These are phyloP conservation scores for Fusarium palustre DNA, from an alignment of 2,329 filamentous ascomycete genomes.

Conservation along the genomic window DNA sequence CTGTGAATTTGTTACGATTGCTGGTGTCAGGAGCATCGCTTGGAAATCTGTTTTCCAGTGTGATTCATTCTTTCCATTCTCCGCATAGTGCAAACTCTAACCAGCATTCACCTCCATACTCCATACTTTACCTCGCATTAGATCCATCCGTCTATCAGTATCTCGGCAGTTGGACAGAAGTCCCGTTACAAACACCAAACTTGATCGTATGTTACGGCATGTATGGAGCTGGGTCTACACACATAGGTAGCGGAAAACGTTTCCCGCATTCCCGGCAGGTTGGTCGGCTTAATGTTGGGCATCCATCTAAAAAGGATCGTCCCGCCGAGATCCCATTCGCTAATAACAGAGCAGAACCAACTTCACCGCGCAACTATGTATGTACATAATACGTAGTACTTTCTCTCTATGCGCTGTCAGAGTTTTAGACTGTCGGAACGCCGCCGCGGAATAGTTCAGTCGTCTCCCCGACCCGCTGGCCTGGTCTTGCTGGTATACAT, in stretches of 20 bases:
- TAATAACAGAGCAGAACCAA: constrained; percentile 1
- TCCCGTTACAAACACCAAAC: constrained; percentile 5
- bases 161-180: constrained; percentile 26
- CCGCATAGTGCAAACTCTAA: constrained; percentile 18
- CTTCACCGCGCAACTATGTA: constrained; percentile 2
- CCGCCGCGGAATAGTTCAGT: constrained; percentile 31
- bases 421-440: constrained; percentile 35
- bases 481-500: constrained; percentile 17
- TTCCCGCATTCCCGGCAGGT: constrained; percentile 30
- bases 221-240: neutral
- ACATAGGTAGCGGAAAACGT: constrained; percentile 13
- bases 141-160: constrained; percentile 18
- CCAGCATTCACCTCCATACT: neutral
- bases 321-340: constrained; percentile 33
- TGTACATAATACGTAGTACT: neutral
- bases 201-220: neutral
- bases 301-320: constrained; percentile 22
- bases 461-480: constrained; percentile 29
- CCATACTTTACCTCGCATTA: neutral
- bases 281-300: constrained; percentile 37
- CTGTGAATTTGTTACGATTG: neutral
- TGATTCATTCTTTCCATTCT: neutral
- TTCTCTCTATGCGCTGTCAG: constrained; percentile 28
- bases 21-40: neutral
- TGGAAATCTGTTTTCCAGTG: neutral